Evolutionary conservation across 345 rosid species (phyloP), one percentile per base, ranked within the genome.

Genomic region (Heritiera fomes): DNA sequence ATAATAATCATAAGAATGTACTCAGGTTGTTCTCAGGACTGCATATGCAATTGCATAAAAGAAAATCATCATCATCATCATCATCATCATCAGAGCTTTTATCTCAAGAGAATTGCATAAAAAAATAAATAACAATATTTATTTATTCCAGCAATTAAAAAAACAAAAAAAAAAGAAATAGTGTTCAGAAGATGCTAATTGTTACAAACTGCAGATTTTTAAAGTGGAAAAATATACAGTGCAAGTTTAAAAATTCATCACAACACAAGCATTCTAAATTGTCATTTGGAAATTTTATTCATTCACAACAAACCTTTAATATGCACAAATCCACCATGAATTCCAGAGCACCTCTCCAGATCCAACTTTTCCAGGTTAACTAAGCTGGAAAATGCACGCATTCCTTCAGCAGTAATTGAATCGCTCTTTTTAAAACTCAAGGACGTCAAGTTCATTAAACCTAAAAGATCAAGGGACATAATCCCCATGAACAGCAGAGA

Each of bases 351-450:
- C 73, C 90, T 84, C 86, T 89, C 94, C 80, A 89, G 34, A 66
- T 91, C 91, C 82, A 91, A 78, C 82, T 86, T 87, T 60, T 59
- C 86, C 84, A 91, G 79, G 85, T 88, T 87, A 65, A 80, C 79
- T 70, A 87, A 86, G 81, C 82, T 74, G 74, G 90, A 56, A 49
- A 91, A 81, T 52, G 83, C 86, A 49, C 38, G 77, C 88, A 89
- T 79, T 53, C 90, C 94, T 28, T 80, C 66, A 1, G 85, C 82
- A 46, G 90, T 84, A 58, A 91, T 83, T 11, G 82, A 55, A 34
- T 81, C 64, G 78, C 85, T 89, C 56, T 79, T 82, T 82, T 82
- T 83, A 64, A 82, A 91, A 80, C 92, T 89, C 84, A 91, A 77
- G 59, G 86, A 66, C 49, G 84, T 83, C 83, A 89, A 81, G 82